Evolutionary conservation across 352 stramenopile species (phyloP), one percentile per base, ranked within the genome.

Genomic region (Phytophthora meadii): DNA sequence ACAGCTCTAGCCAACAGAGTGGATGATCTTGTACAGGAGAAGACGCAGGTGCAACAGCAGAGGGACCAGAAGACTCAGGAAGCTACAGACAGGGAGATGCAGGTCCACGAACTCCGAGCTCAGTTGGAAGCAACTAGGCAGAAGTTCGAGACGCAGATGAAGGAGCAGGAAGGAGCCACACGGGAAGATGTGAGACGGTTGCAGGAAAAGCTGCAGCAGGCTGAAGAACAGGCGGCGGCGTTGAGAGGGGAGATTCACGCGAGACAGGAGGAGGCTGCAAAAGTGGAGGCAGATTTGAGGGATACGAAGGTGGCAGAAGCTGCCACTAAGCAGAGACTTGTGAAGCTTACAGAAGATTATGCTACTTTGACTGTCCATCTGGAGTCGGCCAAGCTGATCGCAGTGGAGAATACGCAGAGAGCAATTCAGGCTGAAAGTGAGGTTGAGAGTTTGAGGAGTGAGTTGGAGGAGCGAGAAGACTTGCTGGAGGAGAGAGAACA

Each of bases 341-440:
- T 90, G 49, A 79, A 90, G 58, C 72, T 92, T 10, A 90, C 76
- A 28, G 75, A 91, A 49, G 79, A 86, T 4, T 62, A 84, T n/a
- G 86, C 81, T 17, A 78, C 61, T 14, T 55, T 85, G 32, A 54
- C 83, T 44, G 77, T 90, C 27, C 80, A 79, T 17, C 49, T 84
- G 40, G 59, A 68, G 19, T 69, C 70, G 14, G 53, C 68, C 10
- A 79, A 72, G 45, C 45, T 74, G 25, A 58, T 65, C 7, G 65
- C 74, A 30, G 65, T 76, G 14, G 73, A 87, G 50, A 72, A 69
- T 32, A 69, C 74, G 14, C 51, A 61, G 25, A 77, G 83, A 25
- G 68, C 61, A 5, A 61, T 69, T 24, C 68, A 82, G 40, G 68
- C 81, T 30, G 76, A 87, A 56, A 46, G 39, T 12, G 78, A 90